Conservation (phyloP, 2,329 filamentous ascomycete genomes). For the Decorospora gaudefroyi region DNA sequence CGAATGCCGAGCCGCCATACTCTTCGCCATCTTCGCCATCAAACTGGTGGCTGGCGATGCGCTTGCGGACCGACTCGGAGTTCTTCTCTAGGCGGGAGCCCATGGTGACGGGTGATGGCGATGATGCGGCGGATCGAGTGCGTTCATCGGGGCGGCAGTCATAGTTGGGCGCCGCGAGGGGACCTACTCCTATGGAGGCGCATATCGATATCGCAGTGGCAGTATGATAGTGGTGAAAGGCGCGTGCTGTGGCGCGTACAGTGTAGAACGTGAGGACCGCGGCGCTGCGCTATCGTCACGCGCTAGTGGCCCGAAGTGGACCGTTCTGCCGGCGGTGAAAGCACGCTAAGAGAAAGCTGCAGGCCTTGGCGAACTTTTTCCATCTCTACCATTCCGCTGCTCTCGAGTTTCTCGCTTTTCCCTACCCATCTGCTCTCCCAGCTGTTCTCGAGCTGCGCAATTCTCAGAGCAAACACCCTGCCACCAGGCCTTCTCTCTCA, state of each 20-base stretch:
- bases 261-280: no score
- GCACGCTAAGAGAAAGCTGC: conserved; percentile 22
- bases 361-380: conserved; percentile 40
- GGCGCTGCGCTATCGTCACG: conserved; percentile 11
- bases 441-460: conserved; percentile 28
- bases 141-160: conserved; percentile 28
- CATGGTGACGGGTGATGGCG: conserved; percentile 54
- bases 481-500: not conserved
- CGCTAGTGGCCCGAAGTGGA: conserved; percentile 18
- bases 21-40: conserved; percentile 85
- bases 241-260: conserved; percentile 21
- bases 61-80: conserved; percentile 63
- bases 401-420: conserved; percentile 19
- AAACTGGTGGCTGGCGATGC: conserved; percentile 72
- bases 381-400: conserved; percentile 17
- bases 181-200: not conserved
- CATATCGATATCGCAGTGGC: conserved; percentile 5
- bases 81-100: conserved; percentile 66
- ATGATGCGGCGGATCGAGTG: conserved; percentile 23
- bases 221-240: conserved; percentile 5
- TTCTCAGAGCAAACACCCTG: conserved; percentile 10
- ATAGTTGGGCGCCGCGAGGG: conserved; percentile 25
- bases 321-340: conserved; percentile 34
- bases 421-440: conserved; percentile 19
- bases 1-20: conserved; percentile 84